Evolutionary conservation across 495 filamentous ascomycete genomes (phyloP).

Genomic region (Hypoxylon fragiforme): DNA sequence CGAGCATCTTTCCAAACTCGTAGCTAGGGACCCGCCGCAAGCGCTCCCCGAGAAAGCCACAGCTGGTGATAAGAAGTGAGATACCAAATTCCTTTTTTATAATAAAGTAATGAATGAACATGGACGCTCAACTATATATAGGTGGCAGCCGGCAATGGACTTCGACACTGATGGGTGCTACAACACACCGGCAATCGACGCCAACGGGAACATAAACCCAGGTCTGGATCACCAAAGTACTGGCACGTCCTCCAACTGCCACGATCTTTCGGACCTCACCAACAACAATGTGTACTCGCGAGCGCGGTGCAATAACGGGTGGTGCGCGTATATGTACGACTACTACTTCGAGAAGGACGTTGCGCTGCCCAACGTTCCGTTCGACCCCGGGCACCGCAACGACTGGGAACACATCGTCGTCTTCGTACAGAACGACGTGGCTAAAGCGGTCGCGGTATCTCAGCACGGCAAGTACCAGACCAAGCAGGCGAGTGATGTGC

Average conservation of each 20-base stretch:
- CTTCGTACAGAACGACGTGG: constrained; percentile 39
- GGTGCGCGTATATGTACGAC: constrained; percentile 51
- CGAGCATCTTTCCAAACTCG: constrained; percentile 14
- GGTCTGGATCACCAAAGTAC: constrained; percentile 42
- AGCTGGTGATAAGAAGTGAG: constrained; percentile 42
- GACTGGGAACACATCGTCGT: constrained; percentile 56
- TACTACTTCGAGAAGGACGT: constrained; percentile 56
- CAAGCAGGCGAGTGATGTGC: constrained; percentile 37
- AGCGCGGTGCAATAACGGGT: constrained; percentile 49
- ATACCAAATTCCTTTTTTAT: background rate
- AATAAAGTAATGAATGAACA: background rate
- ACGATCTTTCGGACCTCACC: constrained; percentile 43
- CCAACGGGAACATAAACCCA: constrained; percentile 41
- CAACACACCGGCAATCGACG: constrained; percentile 49
- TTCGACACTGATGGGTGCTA: constrained; percentile 54
- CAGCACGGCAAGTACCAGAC: constrained; percentile 45
- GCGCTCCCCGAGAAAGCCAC: constrained; percentile 48
- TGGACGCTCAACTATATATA: constrained; percentile 7
- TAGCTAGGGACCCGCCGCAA: constrained; percentile 31
- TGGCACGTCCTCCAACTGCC: constrained; percentile 40
- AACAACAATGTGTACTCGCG: constrained; percentile 54
- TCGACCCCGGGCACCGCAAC: constrained; percentile 44
- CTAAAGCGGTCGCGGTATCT: constrained; percentile 43
- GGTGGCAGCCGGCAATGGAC: constrained; percentile 50
- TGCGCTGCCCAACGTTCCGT: constrained; percentile 35